Evolutionary conservation across 1,284 basidiomycete species (phyloP).

Genomic region (Mycosarcoma mackinlayi): DNA sequence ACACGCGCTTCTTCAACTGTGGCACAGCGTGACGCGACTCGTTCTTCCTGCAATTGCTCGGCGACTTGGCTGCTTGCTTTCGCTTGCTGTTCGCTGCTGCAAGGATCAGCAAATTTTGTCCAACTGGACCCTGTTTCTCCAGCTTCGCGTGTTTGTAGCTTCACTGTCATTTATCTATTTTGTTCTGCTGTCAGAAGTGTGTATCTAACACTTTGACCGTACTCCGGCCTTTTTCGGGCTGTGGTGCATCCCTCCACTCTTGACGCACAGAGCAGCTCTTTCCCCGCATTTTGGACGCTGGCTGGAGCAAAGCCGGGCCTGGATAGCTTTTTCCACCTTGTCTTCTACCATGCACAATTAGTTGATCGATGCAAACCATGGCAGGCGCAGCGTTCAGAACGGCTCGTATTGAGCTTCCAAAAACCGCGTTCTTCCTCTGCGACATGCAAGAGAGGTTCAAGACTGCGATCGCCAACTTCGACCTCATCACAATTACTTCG

Average conservation of each 20-base stretch:
- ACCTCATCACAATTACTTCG: conserved; percentile 49
- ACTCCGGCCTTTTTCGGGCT: neutral
- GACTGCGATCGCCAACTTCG: conserved; percentile 57
- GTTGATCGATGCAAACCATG: too few relatives aligned
- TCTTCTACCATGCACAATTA: too few relatives aligned
- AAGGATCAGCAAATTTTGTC: neutral
- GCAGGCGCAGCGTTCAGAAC: conserved; percentile 25
- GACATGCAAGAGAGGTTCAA: conserved; percentile 63
- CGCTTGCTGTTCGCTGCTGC: neutral
- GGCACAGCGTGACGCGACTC: conserved; percentile 8
- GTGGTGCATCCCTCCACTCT: neutral
- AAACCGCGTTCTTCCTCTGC: conserved; percentile 61
- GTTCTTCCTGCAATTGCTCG: neutral
- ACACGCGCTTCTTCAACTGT: neutral
- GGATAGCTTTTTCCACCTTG: neutral
- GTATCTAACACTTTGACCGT: neutral
- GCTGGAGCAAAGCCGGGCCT: neutral
- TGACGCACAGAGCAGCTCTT: conserved; percentile 10
- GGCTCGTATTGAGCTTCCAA: conserved; percentile 49
- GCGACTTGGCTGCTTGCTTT: neutral
- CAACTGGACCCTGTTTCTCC: neutral
- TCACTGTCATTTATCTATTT: too few relatives aligned
- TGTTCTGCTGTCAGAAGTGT: neutral
- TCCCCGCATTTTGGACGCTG: conserved; percentile 7
- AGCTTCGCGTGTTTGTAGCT: neutral